Conservation (phyloP, 345 rosid genomes). For the Brassica cretica region DNA sequence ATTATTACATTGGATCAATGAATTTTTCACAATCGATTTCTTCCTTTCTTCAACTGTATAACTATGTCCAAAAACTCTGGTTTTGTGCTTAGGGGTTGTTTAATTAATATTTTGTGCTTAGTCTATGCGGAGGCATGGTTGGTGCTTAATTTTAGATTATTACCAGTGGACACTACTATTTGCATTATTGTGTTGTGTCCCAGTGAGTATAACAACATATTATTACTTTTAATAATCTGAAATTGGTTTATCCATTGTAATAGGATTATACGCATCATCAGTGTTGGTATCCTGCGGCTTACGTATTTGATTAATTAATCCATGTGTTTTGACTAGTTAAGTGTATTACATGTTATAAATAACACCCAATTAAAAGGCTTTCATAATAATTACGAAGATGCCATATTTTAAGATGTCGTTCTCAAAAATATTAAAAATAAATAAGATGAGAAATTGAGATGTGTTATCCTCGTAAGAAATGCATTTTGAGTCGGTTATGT, state of each 20-base stretch:
- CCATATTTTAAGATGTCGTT: background rate
- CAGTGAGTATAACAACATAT: slow-evolving; percentile 9
- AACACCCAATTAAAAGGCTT: background rate
- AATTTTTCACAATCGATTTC: background rate
- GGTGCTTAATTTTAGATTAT: slow-evolving; percentile 12
- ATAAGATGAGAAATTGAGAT: background rate
- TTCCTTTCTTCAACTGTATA: too few relatives aligned
- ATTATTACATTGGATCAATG: background rate
- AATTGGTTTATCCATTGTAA: slow-evolving; percentile 18
- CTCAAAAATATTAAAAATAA: too few relatives aligned
- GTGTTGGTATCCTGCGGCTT: slow-evolving; percentile 23
- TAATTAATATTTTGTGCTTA: background rate
- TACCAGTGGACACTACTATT: slow-evolving; percentile 14
- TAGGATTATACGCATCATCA: slow-evolving; percentile 30
- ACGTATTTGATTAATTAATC: slow-evolving; percentile 19
- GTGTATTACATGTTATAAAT: background rate
- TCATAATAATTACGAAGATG: slow-evolving; percentile 14
- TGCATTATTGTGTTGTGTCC: slow-evolving; percentile 36
- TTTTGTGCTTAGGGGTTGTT: slow-evolving; percentile 6
- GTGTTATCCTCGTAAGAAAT: slow-evolving; percentile 7
- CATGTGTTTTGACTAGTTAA: slow-evolving; percentile 29
- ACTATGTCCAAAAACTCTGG: too few relatives aligned
- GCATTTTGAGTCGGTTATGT: background rate
- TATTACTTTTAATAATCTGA: background rate
- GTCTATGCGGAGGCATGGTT: slow-evolving; percentile 19